Percentiles rank a stretch among this genome's conserved stretches.
phyloP scores from a whole-genome alignment of 257 asterid species.

The Voacanga thouarsii region DNA sequence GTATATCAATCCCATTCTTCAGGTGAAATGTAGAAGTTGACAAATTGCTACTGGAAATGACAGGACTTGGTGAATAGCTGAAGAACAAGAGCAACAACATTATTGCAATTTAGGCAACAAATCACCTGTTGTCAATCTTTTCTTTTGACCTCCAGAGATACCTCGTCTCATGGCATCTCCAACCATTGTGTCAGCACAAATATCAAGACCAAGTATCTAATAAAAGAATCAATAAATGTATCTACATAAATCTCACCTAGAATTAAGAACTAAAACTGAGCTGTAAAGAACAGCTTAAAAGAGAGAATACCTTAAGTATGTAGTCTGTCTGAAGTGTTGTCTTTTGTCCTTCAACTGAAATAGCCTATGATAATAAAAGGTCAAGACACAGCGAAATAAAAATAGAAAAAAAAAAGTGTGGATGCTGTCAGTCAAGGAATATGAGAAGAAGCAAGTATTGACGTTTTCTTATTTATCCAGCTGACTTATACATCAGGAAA shows the following conservation, averaged over 20 bases:
- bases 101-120: neutral
- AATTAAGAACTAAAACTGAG: neutral
- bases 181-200: conserved; percentile 43
- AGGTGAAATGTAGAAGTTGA: neutral
- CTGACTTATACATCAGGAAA: neutral
- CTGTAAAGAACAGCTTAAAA: neutral
- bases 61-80: neutral
- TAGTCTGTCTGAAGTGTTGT: conserved; percentile 49
- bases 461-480: too few relatives aligned
- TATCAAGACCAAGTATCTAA: conserved; percentile 60
- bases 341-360: conserved; percentile 49
- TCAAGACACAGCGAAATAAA: neutral
- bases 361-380: conserved; percentile 31
- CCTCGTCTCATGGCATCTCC: conserved; percentile 60
- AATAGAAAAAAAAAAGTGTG: too few relatives aligned
- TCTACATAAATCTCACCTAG: neutral
- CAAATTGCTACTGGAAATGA: neutral
- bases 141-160: conserved; percentile 62
- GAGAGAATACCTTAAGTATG: conserved; percentile 38
- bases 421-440: neutral
- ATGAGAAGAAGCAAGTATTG: too few relatives aligned
- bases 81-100: neutral
- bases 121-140: conserved; percentile 52
- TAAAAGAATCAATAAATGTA: neutral
- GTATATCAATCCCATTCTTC: neutral